These are phyloP conservation scores for Sugiyamaella neomexicana DNA, from an alignment of 1,139 yeast genomes.

Conservation along the genomic window DNA sequence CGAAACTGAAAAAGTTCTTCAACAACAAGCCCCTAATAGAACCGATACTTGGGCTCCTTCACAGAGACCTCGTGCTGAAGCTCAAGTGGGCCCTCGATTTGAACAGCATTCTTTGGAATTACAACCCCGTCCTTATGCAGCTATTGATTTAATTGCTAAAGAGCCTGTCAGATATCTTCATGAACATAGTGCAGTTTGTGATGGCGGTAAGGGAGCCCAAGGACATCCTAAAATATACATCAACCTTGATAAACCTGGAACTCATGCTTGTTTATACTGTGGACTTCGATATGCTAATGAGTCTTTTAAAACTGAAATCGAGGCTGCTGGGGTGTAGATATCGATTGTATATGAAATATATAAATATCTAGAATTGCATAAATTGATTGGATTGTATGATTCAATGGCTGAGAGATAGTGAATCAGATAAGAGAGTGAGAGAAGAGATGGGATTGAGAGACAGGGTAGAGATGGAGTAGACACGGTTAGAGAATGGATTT, in stretches of 20 bases:
- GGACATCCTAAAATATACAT: constrained; percentile 87
- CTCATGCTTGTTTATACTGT: constrained; percentile 79
- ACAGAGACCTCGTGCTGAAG: constrained; percentile 63
- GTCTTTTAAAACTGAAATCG: constrained; percentile 16
- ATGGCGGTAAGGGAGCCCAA: constrained; percentile 74
- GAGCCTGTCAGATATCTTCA: constrained; percentile 70
- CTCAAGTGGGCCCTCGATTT: constrained; percentile 65
- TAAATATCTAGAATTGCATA: constrained; percentile 2
- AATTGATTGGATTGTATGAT: too few relatives aligned
- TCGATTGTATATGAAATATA: constrained; percentile 1
- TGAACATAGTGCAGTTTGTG: constrained; percentile 72
- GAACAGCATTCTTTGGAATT: constrained; percentile 62
- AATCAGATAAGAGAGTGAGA: too few relatives aligned
- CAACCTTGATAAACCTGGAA: constrained; percentile 72
- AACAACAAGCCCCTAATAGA: constrained; percentile 74
- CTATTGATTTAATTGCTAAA: constrained; percentile 76
- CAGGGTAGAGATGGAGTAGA: too few relatives aligned
- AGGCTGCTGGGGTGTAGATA: constrained; percentile 6
- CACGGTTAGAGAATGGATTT: too few relatives aligned
- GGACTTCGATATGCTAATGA: constrained; percentile 28
- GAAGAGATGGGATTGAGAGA: too few relatives aligned
- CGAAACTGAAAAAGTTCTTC: constrained; percentile 21
- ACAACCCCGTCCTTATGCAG: constrained; percentile 83
- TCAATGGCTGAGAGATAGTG: too few relatives aligned
- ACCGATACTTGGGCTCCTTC: constrained; percentile 66